phyloP scores from a whole-genome alignment of 176 grass and related monocot species.

The Aegilops tauschii region DNA sequence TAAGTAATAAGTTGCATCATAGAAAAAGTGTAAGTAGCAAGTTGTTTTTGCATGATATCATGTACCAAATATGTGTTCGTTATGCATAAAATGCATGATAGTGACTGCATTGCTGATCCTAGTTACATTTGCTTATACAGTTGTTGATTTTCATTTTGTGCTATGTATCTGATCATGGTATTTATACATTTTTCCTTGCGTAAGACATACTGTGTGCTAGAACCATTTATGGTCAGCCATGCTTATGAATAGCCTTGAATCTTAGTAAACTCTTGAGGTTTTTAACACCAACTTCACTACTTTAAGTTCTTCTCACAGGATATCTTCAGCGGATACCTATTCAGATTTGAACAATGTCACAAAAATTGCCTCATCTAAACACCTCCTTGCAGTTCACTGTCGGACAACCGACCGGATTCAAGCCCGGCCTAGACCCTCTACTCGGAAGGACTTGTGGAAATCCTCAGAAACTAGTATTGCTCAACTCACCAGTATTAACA shows the following conservation, averaged over 20 bases:
- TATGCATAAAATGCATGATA: background rate
- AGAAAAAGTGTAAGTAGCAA: background rate
- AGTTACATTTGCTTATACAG: background rate
- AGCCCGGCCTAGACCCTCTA: no score
- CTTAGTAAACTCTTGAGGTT: no score
- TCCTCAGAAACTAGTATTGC: no score
- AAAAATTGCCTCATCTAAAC: background rate
- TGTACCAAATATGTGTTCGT: constrained; percentile 9
- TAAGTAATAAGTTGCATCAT: background rate
- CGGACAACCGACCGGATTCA: no score
- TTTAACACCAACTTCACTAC: no score
- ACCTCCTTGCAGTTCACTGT: background rate
- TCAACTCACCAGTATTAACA: no score
- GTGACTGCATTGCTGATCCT: background rate
- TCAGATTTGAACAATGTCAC: background rate
- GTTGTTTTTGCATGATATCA: background rate
- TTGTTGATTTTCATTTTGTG: background rate
- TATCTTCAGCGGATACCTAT: background rate
- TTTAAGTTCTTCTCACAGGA: no score
- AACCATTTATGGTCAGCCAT: background rate
- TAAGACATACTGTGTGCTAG: background rate
- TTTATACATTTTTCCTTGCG: background rate
- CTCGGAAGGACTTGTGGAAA: no score
- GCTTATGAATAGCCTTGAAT: no score
- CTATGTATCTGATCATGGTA: background rate